phyloP scores from a whole-genome alignment of 1,284 basidiomycete genomes.

The Wallemia mellicola region DNA sequence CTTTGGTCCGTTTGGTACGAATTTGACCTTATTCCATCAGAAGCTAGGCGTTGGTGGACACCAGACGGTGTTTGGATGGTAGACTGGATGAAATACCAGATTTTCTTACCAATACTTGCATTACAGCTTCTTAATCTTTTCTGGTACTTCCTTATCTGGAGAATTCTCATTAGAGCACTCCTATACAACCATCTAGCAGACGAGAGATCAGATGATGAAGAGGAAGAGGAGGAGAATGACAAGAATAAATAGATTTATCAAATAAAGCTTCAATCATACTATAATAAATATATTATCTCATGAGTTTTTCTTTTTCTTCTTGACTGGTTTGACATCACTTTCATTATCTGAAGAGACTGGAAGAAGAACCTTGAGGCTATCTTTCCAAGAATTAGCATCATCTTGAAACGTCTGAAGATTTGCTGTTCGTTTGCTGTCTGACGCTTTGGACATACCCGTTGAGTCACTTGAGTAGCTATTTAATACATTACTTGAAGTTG shows the following conservation, averaged over 20 bases:
- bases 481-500: not conserved
- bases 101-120: slow-evolving; percentile 39
- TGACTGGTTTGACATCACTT: too few relatives aligned
- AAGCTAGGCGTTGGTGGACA: slow-evolving; percentile 9
- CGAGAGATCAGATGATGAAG: slow-evolving; percentile 6
- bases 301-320: too few relatives aligned
- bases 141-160: slow-evolving; percentile 58
- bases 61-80: slow-evolving; percentile 36
- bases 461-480: not conserved
- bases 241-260: too few relatives aligned
- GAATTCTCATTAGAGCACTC: slow-evolving; percentile 23
- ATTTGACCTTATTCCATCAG: slow-evolving; percentile 43
- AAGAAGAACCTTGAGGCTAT: not conserved
- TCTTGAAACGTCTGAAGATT: not conserved
- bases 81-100: slow-evolving; percentile 51
- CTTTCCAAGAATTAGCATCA: not conserved
- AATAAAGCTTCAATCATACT: too few relatives aligned
- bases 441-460: not conserved
- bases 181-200: slow-evolving; percentile 2
- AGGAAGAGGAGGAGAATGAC: not conserved
- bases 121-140: slow-evolving; percentile 63
- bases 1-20: slow-evolving; percentile 63
- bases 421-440: not conserved
- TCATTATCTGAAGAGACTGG: too few relatives aligned
- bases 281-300: too few relatives aligned